phyloP scores from a whole-genome alignment of 805 yeast genomes.

The Starmerella sp. region DNA sequence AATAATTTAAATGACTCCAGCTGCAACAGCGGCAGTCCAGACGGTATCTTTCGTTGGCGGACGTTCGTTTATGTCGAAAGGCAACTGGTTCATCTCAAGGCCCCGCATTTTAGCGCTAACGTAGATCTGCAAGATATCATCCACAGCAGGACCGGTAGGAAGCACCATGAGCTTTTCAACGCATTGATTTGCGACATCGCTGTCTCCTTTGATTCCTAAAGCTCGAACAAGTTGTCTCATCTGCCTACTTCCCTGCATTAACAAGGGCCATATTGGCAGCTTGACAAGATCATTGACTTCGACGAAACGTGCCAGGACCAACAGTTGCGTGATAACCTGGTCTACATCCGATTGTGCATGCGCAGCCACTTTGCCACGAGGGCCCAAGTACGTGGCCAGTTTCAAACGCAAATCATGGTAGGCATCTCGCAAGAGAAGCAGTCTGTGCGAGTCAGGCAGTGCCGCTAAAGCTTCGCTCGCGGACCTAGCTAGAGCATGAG shows the following conservation, averaged over 20 bases:
- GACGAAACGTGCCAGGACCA: slow-evolving; percentile 5
- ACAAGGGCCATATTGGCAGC: slow-evolving; percentile 14
- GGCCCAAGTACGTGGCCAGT: slow-evolving; percentile 16
- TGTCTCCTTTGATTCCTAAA: slow-evolving; percentile 12
- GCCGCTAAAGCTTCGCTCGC: neutral
- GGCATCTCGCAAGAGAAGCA: neutral
- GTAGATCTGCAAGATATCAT: slow-evolving; percentile 11
- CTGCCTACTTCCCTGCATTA: neutral
- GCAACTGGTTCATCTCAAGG: slow-evolving; percentile 1
- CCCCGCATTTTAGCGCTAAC: slow-evolving; percentile 17
- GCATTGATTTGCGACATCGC: neutral
- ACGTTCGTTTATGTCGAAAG: slow-evolving; percentile 1
- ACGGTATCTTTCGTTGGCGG: slow-evolving; percentile 2
- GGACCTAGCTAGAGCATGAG: neutral
- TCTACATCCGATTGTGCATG: neutral
- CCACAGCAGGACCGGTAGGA: slow-evolving; percentile 8
- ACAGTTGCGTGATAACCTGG: neutral
- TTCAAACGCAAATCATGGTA: slow-evolving; percentile 13
- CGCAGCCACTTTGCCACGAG: slow-evolving; percentile 4
- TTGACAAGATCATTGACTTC: slow-evolving; percentile 8
- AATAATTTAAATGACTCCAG: slow-evolving; percentile 14
- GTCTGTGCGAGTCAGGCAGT: slow-evolving; percentile 4
- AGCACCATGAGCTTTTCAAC: slow-evolving; percentile 4
- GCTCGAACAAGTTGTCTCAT: slow-evolving; percentile 9
- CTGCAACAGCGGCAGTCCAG: slow-evolving; percentile 22